Evolutionary conservation across 805 yeast species (phyloP).

Genomic region (Debaryomyces hansenii): DNA sequence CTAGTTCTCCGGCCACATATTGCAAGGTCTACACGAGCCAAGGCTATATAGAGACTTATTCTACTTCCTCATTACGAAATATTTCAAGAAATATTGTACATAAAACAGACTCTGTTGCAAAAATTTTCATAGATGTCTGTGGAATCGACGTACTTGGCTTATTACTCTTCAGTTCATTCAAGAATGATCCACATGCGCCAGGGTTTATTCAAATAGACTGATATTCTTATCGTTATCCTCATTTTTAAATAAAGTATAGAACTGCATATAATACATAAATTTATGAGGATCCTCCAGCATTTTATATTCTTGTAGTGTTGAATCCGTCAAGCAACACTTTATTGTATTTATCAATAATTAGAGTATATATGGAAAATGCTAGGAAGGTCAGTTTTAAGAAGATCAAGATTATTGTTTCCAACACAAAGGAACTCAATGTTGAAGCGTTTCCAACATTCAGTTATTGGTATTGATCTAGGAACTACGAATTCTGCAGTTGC

Average conservation of each 20-base stretch:
- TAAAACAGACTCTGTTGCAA: neutral
- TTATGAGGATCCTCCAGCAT: neutral
- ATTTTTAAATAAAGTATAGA: no score
- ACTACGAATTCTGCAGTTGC: slow-evolving; percentile 90
- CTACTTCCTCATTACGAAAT: slow-evolving; percentile 1
- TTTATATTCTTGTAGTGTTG: neutral
- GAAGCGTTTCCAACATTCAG: slow-evolving; percentile 29
- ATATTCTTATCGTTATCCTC: no score
- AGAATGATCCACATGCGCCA: neutral
- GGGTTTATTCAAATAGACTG: no score
- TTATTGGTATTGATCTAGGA: slow-evolving; percentile 81
- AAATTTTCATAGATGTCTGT: slow-evolving; percentile 4
- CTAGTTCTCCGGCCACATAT: slow-evolving; percentile 2
- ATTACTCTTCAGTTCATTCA: slow-evolving; percentile 4
- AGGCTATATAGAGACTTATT: slow-evolving; percentile 14
- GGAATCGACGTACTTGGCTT: slow-evolving; percentile 13
- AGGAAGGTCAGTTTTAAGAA: neutral
- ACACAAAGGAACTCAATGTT: neutral
- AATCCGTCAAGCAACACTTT: neutral
- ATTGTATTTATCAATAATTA: no score
- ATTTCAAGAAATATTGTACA: neutral
- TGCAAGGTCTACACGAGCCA: slow-evolving; percentile 14
- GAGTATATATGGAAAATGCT: neutral
- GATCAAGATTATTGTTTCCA: neutral
- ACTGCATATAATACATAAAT: neutral